Evolutionary conservation across 2,329 filamentous ascomycete genomes (phyloP).

Genomic region (Venturia oleaginea): DNA sequence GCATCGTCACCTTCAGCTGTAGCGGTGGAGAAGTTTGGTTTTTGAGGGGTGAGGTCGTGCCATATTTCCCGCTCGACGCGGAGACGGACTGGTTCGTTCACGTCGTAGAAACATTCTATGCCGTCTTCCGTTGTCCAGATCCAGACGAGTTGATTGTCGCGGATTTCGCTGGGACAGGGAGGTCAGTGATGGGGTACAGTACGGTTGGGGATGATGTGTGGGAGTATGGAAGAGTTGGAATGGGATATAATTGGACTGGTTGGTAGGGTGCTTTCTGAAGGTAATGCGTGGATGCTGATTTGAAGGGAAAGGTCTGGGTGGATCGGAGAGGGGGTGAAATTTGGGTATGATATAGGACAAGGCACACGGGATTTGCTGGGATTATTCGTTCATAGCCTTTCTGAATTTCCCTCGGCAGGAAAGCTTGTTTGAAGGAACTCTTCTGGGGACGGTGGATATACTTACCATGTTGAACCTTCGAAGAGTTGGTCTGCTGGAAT

Average conservation of each 20-base stretch:
- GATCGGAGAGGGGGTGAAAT: not conserved
- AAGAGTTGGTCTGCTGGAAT: slow-evolving; percentile 62
- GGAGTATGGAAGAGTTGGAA: not conserved
- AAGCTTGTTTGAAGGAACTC: not conserved
- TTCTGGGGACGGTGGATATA: slow-evolving; percentile 15
- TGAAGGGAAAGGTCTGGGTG: not conserved
- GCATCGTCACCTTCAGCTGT: slow-evolving; percentile 38
- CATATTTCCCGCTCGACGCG: slow-evolving; percentile 81
- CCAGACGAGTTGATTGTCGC: slow-evolving; percentile 60
- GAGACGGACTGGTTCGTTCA: slow-evolving; percentile 79
- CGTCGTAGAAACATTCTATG: slow-evolving; percentile 59
- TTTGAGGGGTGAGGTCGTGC: slow-evolving; percentile 78
- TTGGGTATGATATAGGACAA: not conserved
- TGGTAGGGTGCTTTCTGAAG: not conserved
- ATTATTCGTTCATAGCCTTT: not conserved
- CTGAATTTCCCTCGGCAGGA: not conserved
- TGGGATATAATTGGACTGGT: too few relatives aligned
- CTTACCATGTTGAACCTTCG: slow-evolving; percentile 67
- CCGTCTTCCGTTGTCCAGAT: slow-evolving; percentile 67
- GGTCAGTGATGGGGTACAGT: slow-evolving; percentile 18
- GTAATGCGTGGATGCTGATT: not conserved
- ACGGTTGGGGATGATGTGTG: slow-evolving; percentile 11
- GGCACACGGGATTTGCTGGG: not conserved
- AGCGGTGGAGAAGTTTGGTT: slow-evolving; percentile 56
- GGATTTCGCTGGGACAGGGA: slow-evolving; percentile 3